Conservation (phyloP, 2,329 filamentous ascomycete genomes). For the Orbilia blumenaviensis region DNA sequence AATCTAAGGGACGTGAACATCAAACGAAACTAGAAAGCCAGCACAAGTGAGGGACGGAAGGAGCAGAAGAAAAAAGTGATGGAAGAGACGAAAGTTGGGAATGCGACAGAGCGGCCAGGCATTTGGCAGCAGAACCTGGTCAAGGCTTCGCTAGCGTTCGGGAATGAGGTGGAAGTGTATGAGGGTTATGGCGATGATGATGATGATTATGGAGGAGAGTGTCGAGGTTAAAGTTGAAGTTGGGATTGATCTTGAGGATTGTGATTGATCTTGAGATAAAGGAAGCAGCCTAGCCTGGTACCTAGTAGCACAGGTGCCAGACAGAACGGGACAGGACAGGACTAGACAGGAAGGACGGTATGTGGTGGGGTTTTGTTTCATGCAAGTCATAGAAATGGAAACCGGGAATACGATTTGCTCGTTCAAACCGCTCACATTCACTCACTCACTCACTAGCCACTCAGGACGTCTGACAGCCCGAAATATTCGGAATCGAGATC, state of each 20-base stretch:
- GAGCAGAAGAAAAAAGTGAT: not conserved
- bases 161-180: conserved; percentile 41
- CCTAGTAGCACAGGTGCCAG: too few relatives aligned
- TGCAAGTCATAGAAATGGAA: not conserved
- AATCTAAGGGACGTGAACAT: not conserved
- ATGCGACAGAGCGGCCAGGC: not conserved
- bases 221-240: conserved; percentile 57
- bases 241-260: not conserved
- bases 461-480: not conserved
- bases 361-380: not conserved
- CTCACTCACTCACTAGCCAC: not conserved
- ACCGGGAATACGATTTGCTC: too few relatives aligned
- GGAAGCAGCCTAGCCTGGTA: too few relatives aligned
- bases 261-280: not conserved
- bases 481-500: not conserved
- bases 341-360: not conserved
- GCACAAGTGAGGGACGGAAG: not conserved
- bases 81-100: conserved; percentile 11
- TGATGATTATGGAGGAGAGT: conserved; percentile 77
- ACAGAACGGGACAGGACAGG: too few relatives aligned
- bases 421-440: too few relatives aligned
- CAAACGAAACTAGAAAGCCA: not conserved
- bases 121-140: conserved; percentile 7
- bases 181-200: conserved; percentile 63
- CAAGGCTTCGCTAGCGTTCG: conserved; percentile 32